Evolutionary conservation across 176 grass and related monocot genomes (phyloP).

Genomic region (Aegilops tauschii): DNA sequence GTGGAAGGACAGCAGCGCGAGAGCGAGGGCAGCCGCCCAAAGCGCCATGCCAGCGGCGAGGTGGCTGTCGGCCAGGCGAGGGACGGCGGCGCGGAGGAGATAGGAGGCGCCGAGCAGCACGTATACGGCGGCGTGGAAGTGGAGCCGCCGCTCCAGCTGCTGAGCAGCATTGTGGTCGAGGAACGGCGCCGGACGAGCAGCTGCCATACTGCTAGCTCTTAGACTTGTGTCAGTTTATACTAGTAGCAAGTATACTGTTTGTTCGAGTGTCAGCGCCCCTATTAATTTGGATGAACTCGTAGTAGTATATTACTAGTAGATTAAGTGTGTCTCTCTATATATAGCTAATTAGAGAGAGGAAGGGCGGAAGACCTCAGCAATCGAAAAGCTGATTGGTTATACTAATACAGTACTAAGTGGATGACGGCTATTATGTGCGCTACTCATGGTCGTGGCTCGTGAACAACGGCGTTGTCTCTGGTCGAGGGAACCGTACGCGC

Average conservation of each 20-base stretch:
- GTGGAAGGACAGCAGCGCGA: neutral
- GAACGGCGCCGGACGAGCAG: neutral
- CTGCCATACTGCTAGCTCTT: neutral
- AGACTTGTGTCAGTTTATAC: neutral
- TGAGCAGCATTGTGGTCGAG: neutral
- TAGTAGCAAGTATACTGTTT: neutral
- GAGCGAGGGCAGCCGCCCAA: neutral
- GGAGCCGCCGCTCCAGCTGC: conserved; percentile 15
- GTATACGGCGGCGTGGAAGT: conserved; percentile 4
- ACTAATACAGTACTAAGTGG: neutral
- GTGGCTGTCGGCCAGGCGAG: neutral
- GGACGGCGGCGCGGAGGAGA: neutral
- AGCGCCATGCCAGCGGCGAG: neutral
- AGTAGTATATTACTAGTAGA: neutral
- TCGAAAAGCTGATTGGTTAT: neutral
- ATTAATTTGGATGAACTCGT: neutral
- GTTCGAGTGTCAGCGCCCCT: neutral
- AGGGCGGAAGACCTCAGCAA: neutral
- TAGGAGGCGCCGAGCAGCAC: neutral
- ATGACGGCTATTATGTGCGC: neutral
- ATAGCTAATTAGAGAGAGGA: neutral
- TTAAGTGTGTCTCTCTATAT: neutral
- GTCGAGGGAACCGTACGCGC: neutral
- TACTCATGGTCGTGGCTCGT: neutral
- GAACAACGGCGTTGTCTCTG: neutral